Evolutionary conservation across 768 basidiomycete genomes (phyloP).

Genomic region (Glaciozyma martinii): DNA sequence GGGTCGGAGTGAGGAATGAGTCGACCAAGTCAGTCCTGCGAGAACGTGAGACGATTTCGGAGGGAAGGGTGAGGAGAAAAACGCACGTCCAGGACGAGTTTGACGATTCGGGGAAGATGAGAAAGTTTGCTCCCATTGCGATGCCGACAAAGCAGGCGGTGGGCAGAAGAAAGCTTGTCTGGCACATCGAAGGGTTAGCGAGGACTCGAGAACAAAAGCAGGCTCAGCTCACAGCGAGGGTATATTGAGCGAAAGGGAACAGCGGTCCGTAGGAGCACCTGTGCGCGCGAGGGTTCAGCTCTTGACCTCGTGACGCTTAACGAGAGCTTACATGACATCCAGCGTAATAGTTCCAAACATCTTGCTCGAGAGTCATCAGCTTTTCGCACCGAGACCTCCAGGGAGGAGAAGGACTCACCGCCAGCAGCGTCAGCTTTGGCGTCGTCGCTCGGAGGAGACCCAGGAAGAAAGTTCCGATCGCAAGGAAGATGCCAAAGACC

Average conservation of each 20-base stretch:
- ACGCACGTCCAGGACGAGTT: slow-evolving; percentile 43
- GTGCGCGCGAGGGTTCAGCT: no score
- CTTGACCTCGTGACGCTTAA: no score
- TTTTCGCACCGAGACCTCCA: slow-evolving; percentile 30
- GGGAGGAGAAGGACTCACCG: slow-evolving; percentile 39
- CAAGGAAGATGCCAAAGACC: slow-evolving; percentile 49
- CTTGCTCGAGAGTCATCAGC: neutral
- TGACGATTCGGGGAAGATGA: slow-evolving; percentile 52
- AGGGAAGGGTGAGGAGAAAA: no score
- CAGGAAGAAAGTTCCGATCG: slow-evolving; percentile 45
- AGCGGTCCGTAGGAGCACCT: slow-evolving; percentile 42
- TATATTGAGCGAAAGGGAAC: slow-evolving; percentile 36
- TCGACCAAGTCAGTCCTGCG: slow-evolving; percentile 33
- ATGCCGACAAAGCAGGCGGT: slow-evolving; percentile 48
- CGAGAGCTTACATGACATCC: slow-evolving; percentile 39
- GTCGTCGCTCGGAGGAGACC: slow-evolving; percentile 47
- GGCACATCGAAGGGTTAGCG: neutral
- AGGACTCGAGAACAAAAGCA: neutral
- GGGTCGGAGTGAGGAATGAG: slow-evolving; percentile 34
- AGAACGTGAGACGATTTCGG: neutral
- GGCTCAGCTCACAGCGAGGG: slow-evolving; percentile 11
- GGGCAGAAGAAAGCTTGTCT: slow-evolving; percentile 39
- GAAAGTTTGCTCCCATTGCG: slow-evolving; percentile 43
- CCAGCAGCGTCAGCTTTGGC: slow-evolving; percentile 46
- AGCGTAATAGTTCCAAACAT: slow-evolving; percentile 23